Evolutionary conservation across 345 rosid species (phyloP), one percentile per base, ranked within the genome.

Genomic region (Acer negundo): DNA sequence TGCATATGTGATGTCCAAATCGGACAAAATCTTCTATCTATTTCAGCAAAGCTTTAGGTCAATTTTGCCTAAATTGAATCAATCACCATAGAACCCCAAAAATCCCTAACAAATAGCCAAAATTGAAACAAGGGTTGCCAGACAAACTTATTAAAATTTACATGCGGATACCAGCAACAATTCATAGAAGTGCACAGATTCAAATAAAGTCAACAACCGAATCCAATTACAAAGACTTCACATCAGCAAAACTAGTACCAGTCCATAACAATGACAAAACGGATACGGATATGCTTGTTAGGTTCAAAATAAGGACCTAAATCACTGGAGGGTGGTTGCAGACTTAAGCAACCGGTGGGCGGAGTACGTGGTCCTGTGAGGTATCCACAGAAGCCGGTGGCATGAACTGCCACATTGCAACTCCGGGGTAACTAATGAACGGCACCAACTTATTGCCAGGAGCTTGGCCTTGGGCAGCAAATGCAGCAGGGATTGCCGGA

Each of bases 401-500:
- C 98, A 91, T 90, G 86, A 96, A 94, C 84, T 92, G 98, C 95
- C 99, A 94, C 99, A 95, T 95, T 13, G 99, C 97, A 67, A 91
- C 95, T 79, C 98, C 96, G 2, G 99, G 99, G 81, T 93, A 95
- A 76, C 99, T 78, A 64, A 91, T 88, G 89, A 92, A 78, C 40
- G 99, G 98, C 70, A 91, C 92, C 89, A 94, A 74, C 86, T 96
- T 96, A 92, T 86, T 94, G 75, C 97, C 97, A 6, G 87, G 90
- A 75, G 94, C 90, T 86, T 92, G 95, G 73, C 91, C 95, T 81
- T 88, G 97, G 11, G 93, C 87, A 70, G 92, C 87, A 78, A 90
- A 85, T 64, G 98, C 89, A 58, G 97, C 79, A 59, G 91, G 90
- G 80, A 94, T 82, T 74, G 92, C 84, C 22, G 89, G 80, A 3